Base-by-base conservation (phyloP, 306 rosid genomes). In the Begonia fuchsioides region DNA sequence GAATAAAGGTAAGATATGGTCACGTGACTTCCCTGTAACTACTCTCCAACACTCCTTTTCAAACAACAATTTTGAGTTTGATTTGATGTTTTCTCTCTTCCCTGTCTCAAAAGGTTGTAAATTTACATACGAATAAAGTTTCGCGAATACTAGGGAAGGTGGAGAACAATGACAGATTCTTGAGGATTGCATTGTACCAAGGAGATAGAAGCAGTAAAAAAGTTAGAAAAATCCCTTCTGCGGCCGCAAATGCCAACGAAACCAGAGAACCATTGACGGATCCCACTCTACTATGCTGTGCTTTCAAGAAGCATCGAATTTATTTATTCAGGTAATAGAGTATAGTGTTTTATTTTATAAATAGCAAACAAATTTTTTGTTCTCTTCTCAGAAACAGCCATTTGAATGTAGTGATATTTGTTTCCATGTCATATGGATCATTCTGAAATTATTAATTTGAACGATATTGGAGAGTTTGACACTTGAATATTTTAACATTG, bases 261-360 rank as follows among this genome's bases (percentile, higher is more conserved):
- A 81, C 71, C 79, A 90, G 85, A 68, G 98, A 90, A 62, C 94
- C 98, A 56, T 76, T 90, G 75, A 75, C 75, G 8, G 98, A 90
- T 73, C 98, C 95, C 49, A 90, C 95, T 60, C 85, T 90, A 43
- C 53, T 90, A 18, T 90, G 98, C 44, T 90, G 98, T 68, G 95
- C 98, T 63, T 90, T 90, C 81, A 90, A 90, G 77, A 90, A 90
- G 68, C 98, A 90, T 65, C 72, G 95, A 54, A 90, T 90, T 62
- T 90, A 81, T 71, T 68, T 90, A 53, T 90, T 85, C 75, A 82
- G 98, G 98, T 90, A 62, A 39, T 16, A 12, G 11, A 32, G 53
- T 32, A 47, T 55, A 44, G 13, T 12, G 13, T 6, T 35, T 48
- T 17, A 11, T 2, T 41, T 41, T 41, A 41, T 41, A n/a, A 7